Conservation (phyloP, 1,139 yeast genomes). For the Hansenula anomala region DNA sequence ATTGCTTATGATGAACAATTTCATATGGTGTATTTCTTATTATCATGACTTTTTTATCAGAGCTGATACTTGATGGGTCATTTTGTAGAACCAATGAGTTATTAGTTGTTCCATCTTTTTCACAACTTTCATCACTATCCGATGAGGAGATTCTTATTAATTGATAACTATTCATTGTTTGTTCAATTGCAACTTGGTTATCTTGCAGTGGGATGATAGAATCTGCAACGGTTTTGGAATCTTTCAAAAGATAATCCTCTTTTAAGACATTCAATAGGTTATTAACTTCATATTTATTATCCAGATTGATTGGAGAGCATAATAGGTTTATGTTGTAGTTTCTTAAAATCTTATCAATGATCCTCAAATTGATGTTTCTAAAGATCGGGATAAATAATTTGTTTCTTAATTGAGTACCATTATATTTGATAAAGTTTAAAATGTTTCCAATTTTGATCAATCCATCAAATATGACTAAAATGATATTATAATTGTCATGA, state of each 20-base stretch:
- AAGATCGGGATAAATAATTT: slow-evolving; percentile 20
- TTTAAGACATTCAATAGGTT: slow-evolving; percentile 14
- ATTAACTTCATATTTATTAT: slow-evolving; percentile 13
- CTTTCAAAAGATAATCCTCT: slow-evolving; percentile 12
- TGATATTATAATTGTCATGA: slow-evolving; percentile 10
- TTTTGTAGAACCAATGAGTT: too few species aligned
- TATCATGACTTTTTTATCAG: slow-evolving; percentile 2
- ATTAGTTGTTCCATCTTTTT: too few species aligned
- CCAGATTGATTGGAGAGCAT: slow-evolving; percentile 20
- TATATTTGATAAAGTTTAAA: slow-evolving; percentile 18
- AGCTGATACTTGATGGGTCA: background rate
- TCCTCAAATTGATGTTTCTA: slow-evolving; percentile 15
- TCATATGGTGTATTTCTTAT: slow-evolving; percentile 8
- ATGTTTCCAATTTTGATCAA: slow-evolving; percentile 23
- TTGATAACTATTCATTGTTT: background rate
- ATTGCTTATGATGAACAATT: background rate
- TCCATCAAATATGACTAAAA: slow-evolving; percentile 22
- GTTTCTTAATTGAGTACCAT: slow-evolving; percentile 2
- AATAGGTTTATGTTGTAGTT: slow-evolving; percentile 14
- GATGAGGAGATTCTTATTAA: background rate
- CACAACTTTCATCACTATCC: background rate
- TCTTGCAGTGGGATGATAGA: background rate
- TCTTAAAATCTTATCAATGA: slow-evolving; percentile 14
- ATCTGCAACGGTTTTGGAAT: too few species aligned
- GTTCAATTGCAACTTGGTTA: slow-evolving; percentile 1